Percentiles rank a stretch among this genome's conserved stretches.
Conservation (phyloP, 768 basidiomycete genomes). For the Lyophyllum shimeji region DNA sequence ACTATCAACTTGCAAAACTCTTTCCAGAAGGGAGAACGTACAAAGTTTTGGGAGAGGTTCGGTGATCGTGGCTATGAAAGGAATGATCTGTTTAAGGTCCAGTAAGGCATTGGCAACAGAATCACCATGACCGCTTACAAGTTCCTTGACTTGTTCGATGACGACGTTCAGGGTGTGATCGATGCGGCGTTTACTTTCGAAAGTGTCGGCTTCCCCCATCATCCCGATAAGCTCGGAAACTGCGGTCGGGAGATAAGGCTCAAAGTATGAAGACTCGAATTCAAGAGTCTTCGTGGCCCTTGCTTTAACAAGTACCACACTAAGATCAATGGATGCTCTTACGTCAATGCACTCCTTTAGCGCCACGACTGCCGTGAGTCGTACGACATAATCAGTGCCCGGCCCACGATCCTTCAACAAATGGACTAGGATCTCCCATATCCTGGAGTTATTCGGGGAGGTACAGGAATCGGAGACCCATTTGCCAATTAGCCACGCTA, state of each 20-base stretch:
- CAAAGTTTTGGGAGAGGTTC: conserved; percentile 72
- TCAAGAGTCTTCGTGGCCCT: conserved; percentile 49
- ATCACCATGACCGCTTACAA: conserved; percentile 27
- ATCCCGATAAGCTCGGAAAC: conserved; percentile 70
- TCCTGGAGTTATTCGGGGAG: conserved; percentile 53
- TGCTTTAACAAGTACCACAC: conserved; percentile 3
- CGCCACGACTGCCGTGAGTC: conserved; percentile 80
- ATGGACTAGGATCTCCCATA: conserved; percentile 83
- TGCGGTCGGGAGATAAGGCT: conserved; percentile 62
- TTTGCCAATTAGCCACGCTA: conserved; percentile 93
- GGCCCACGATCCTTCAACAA: conserved; percentile 68
- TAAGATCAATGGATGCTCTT: conserved; percentile 23
- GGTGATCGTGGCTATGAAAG: conserved; percentile 60
- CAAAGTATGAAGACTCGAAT: conserved; percentile 63
- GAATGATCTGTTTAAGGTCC: conserved; percentile 52
- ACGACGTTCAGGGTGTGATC: conserved; percentile 66
- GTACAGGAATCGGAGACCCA: conserved; percentile 75
- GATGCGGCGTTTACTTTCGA: conserved; percentile 78
- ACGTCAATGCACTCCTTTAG: conserved; percentile 86
- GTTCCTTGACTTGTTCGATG: conserved; percentile 53
- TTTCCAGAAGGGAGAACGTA: conserved; percentile 32
- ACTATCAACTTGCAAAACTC: conserved; percentile 2
- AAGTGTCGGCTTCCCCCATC: conserved; percentile 68
- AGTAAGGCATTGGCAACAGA: neutral
- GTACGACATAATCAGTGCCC: conserved; percentile 81